phyloP scores from a whole-genome alignment of 2,329 filamentous ascomycete genomes.

The Sarocladium strictum region DNA sequence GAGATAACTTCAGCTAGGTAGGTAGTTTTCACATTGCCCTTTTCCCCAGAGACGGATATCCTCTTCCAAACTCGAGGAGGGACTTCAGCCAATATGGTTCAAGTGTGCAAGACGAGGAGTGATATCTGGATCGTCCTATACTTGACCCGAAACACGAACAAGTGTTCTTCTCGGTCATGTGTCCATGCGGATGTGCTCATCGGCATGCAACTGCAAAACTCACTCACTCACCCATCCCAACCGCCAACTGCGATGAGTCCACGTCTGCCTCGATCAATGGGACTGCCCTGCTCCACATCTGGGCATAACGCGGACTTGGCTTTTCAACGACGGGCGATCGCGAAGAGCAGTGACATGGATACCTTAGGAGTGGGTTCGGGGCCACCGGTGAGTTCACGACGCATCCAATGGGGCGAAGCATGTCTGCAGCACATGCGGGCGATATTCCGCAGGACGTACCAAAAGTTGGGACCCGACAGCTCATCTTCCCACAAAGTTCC shows the following conservation, averaged over 20 bases:
- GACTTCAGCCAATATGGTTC: no score
- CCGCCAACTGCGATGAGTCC: neutral
- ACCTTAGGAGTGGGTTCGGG: neutral
- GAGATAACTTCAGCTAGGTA: no score
- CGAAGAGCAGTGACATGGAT: neutral
- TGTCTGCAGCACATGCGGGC: neutral
- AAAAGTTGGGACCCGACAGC: no score
- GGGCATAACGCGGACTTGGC: neutral
- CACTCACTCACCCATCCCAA: neutral
- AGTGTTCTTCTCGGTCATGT: neutral
- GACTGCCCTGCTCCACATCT: neutral
- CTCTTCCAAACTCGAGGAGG: no score
- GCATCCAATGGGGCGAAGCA: neutral
- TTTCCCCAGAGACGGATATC: no score
- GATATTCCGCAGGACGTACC: neutral
- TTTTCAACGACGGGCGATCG: neutral
- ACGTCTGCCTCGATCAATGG: neutral
- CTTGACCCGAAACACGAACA: neutral
- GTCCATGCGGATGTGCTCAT: neutral
- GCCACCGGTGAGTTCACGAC: neutral
- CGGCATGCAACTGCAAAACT: neutral
- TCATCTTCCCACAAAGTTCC: neutral
- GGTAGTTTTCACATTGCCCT: no score
- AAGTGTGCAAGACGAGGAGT: no score
- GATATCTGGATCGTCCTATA: neutral